Percentiles rank a stretch among this genome's conserved stretches.
These are phyloP conservation scores for Candida parachauliodes DNA, from an alignment of 805 yeast genomes.

Conservation along the genomic window DNA sequence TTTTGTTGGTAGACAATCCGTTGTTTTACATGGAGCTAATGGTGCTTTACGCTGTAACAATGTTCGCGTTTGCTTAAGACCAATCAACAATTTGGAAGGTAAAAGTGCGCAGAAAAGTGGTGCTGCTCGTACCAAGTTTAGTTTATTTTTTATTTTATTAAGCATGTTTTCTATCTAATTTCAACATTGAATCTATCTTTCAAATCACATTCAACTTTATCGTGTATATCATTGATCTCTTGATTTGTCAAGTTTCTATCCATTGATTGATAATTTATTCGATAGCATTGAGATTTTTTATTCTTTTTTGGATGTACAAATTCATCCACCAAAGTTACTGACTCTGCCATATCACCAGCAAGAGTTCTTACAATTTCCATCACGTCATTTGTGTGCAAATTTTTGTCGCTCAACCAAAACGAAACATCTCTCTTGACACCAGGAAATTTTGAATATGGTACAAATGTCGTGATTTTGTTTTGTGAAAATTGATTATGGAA, in stretches of 20 bases:
- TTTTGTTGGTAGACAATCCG: too few relatives aligned
- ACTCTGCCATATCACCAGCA: constrained; percentile 88
- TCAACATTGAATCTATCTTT: constrained; percentile 51
- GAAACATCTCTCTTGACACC: constrained; percentile 84
- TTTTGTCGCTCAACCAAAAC: constrained; percentile 71
- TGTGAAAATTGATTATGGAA: constrained; percentile 68
- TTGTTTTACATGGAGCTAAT: too few relatives aligned
- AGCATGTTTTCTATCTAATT: constrained; percentile 47
- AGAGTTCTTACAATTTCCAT: constrained; percentile 86
- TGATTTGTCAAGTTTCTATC: constrained; percentile 84
- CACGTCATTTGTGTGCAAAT: constrained; percentile 80
- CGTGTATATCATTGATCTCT: constrained; percentile 76
- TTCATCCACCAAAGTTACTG: constrained; percentile 74
- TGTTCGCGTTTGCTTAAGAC: too few relatives aligned
- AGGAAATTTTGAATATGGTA: constrained; percentile 89
- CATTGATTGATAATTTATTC: constrained; percentile 93
- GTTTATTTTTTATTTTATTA: too few relatives aligned
- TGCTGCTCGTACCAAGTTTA: too few relatives aligned
- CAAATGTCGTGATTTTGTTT: constrained; percentile 67
- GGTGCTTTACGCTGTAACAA: too few relatives aligned
- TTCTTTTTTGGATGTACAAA: constrained; percentile 83
- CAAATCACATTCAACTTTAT: constrained; percentile 57
- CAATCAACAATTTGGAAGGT: too few relatives aligned
- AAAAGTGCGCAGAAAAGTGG: too few relatives aligned
- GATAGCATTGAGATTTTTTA: constrained; percentile 75